These are phyloP conservation scores for Neobulgaria alba DNA, from an alignment of 2,329 filamentous ascomycete species.

Conservation along the genomic window DNA sequence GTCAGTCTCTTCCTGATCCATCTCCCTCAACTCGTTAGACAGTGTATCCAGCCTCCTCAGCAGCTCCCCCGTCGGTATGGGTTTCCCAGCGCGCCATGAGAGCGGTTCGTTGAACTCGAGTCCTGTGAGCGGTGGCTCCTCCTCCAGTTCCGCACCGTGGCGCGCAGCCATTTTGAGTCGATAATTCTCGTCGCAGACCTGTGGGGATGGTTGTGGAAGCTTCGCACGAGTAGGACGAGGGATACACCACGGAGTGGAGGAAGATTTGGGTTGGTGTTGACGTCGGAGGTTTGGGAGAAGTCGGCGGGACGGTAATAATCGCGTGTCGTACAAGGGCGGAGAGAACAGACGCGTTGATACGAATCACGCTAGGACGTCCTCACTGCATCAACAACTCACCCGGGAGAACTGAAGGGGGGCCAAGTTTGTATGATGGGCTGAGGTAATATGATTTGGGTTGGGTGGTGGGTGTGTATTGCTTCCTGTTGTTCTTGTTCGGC, in stretches of 20 bases:
- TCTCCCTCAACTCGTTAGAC: conserved; percentile 70
- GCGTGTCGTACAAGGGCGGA: background rate
- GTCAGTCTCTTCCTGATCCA: conserved; percentile 82
- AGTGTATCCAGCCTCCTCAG: conserved; percentile 73
- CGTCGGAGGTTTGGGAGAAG: background rate
- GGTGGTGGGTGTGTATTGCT: no score
- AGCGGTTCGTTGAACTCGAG: conserved; percentile 80
- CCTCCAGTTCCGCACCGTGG: conserved; percentile 25
- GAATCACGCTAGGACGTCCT: background rate
- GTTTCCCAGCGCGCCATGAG: conserved; percentile 85
- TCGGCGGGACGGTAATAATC: background rate
- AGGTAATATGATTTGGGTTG: no score
- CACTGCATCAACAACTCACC: background rate
- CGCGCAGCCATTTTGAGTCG: conserved; percentile 27
- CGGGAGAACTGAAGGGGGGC: no score
- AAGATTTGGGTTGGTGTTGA: background rate
- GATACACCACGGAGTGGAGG: background rate
- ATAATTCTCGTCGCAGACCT: background rate
- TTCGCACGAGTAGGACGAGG: background rate
- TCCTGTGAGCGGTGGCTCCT: conserved; percentile 31
- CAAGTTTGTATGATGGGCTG: no score
- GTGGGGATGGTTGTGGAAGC: background rate
- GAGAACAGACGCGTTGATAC: background rate
- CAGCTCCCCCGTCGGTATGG: conserved; percentile 76
- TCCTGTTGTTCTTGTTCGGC: no score